Base-by-base conservation (phyloP, 108 stramenopile species). In the Nannochloropsis oceanica region DNA sequence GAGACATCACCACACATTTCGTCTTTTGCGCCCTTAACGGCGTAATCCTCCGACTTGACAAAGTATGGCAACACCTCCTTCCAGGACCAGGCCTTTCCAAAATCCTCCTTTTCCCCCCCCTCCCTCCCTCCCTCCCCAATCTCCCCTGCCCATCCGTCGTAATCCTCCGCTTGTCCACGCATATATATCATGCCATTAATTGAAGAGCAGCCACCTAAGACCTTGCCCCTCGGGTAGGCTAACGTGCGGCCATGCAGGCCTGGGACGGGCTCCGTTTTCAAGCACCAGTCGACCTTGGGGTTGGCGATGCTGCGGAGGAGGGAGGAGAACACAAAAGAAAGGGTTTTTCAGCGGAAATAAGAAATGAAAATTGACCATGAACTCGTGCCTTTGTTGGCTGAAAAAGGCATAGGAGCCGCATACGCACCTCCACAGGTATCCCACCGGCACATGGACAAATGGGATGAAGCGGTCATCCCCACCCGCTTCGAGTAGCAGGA, bases 171-270 rank as follows among this genome's bases (percentile, higher is more conserved):
- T 11, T 86, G 86, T 26, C 93, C 93, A 25, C 93, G 91, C 26
- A 86, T 85, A 85, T 92, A 90, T 9, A 93, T 85, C 87, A 91
- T 91, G 14, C 81, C 92, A 82, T 93, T 93, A 25, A 90, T 91
- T 46, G 81, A 90, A 13, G 89, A 90, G 42, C 90, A 92, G 14
- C 93, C 93, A 42, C 93, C 93, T 14, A 93, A 87, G 12, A 86
- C 89, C 34, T 87, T 90, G 44, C 92, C 92, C 13, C 92, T 90
- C 24, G 91, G 92, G 80, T 81, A 85, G 81, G 44, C 82, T 25
- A 92, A 44, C 79, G 79, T 34, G 22, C 83, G 80, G 81, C 81
- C 85, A 79, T 79, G 80, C 27, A 84, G 84, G 25, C 86, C 89
- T 82, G 42, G 43, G 22, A 44, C 81, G 24, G 81, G 43, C 11